Evolutionary conservation across 1,284 basidiomycete genomes (phyloP).

Genomic region (Cutaneotrichosporon cutaneum): DNA sequence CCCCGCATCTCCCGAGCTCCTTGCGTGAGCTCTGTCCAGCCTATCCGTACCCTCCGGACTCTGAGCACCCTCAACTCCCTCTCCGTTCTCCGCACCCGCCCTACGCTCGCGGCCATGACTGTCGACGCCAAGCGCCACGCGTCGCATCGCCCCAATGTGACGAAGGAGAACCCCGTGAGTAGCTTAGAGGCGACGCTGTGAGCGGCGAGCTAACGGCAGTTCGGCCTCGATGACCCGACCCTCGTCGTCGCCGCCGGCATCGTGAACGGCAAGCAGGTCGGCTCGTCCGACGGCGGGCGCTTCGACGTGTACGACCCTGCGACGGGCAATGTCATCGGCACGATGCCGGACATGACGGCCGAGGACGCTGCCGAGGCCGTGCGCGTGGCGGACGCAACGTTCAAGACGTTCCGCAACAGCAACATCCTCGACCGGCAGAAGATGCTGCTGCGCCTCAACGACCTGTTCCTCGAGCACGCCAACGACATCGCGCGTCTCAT

Average conservation of each 20-base stretch:
- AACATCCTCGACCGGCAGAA: slow-evolving; percentile 53
- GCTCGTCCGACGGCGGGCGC: slow-evolving; percentile 67
- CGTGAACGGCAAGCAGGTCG: slow-evolving; percentile 79
- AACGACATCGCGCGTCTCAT: slow-evolving; percentile 49
- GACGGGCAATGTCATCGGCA: slow-evolving; percentile 73
- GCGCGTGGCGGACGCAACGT: slow-evolving; percentile 69
- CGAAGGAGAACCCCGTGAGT: slow-evolving; percentile 43
- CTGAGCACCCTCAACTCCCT: not conserved
- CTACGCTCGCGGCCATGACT: not conserved
- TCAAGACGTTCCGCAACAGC: slow-evolving; percentile 76
- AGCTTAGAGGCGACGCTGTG: not conserved
- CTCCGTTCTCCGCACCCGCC: not conserved
- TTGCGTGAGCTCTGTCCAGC: not conserved
- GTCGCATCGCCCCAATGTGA: slow-evolving; percentile 44
- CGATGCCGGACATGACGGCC: slow-evolving; percentile 80
- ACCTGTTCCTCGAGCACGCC: slow-evolving; percentile 35
- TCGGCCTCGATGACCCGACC: slow-evolving; percentile 66
- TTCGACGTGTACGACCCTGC: slow-evolving; percentile 83
- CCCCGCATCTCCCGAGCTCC: not conserved
- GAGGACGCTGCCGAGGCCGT: slow-evolving; percentile 78
- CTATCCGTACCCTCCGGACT: not conserved
- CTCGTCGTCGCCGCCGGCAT: slow-evolving; percentile 72
- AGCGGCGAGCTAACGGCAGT: slow-evolving; percentile 32
- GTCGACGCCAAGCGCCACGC: slow-evolving; percentile 20
- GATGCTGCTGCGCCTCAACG: slow-evolving; percentile 37